Evolutionary conservation across 768 basidiomycete species (phyloP), one percentile per base, ranked within the genome.

Genomic region (Asterophora lycoperdoides): DNA sequence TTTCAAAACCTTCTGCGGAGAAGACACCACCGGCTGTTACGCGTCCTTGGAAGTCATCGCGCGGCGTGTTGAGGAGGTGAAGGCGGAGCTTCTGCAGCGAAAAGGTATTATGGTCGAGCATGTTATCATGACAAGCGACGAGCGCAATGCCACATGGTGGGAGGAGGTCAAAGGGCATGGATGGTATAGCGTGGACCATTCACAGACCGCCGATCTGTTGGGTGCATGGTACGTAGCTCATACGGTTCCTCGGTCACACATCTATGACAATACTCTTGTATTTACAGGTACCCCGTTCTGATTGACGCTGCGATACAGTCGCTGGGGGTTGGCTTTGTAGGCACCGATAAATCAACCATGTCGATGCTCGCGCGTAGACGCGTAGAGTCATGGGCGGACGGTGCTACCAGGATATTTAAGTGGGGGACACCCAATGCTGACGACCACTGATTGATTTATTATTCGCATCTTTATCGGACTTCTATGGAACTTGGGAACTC

Each of bases 271-370:
- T 32, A 32, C 30, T 32, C 18, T 32, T 48, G 26, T 49, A 14
- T 42, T 40, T 15, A 17, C 55, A 85, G 85, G 84, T 83, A 86
- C 62, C 83, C 85, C 10, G 67, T 84, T n/a, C 65, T 89, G 42
- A 74, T 89, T 43, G 86, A 89, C 58, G 83, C 84, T 3, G 80
- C 78, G 8, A 77, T 87, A 48, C 88, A 89, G 57, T 83, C 84
- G 0, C 68, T 66, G 33, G 86, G 80, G 17, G 61, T 71, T 9
- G 88, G 85, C 1, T 83, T 89, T 57, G 78, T 90, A 11, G 88
- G 86, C 8, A 88, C 85, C 1, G 77, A 84, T 54, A 58, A 71
- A 35, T 87, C 85, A 29, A 89, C 87, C 4, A 86, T 87, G 79
- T 81, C 83, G 2, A 67, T 79, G 38, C 54, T 89, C 26, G 83